Base-by-base conservation (phyloP, 129 eudicot species). In the Artemisia annua region DNA sequence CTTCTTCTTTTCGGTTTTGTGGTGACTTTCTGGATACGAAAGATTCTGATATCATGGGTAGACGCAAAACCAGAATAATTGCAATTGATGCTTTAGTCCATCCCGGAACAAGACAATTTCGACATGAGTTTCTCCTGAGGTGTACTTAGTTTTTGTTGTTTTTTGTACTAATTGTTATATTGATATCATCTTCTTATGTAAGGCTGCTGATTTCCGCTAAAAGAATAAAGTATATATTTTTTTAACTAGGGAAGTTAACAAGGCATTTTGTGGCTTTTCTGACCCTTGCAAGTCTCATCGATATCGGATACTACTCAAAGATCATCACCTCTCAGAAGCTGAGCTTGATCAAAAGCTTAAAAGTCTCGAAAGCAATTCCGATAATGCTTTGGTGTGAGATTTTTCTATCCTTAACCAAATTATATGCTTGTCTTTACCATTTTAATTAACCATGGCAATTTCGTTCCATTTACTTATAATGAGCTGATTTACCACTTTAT, bases 191-290 rank as follows among this genome's bases (percentile, higher is more conserved):
- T 51, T 75, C n/a, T 70, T 17, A n/a, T 59, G 50, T 48, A 66
- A 70, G 26, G 66, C 8, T 66, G n/a, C 8, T 28, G 5, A 28
- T 28, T 28, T 28, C 32, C 5, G 32, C 5, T 28, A 28, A 28
- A 28, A 28, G 32, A 3, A 3, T 28, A 28, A 28, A 3, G 32
- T 28, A 28, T 3, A 28, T 28, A 3, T 28, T 3, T 3, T 28
- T 28, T 28, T 28, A 28, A 28, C 5, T 28, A 28, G 32, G 85
- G 99, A 95, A 85, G 78, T 84, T 43, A 95, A 90, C 79, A 95
- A 95, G 86, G 97, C 99, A 48, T 88, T 88, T 48, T 84, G 91
- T 82, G 99, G 97, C 78, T 95, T 95, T 72, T 51, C 79, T 52
- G 87, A 88, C 77, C 85, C 82, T 39, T 48, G 66, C 61, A 87